Conservation (phyloP, 306 rosid species). For the Phaseolus lunatus region DNA sequence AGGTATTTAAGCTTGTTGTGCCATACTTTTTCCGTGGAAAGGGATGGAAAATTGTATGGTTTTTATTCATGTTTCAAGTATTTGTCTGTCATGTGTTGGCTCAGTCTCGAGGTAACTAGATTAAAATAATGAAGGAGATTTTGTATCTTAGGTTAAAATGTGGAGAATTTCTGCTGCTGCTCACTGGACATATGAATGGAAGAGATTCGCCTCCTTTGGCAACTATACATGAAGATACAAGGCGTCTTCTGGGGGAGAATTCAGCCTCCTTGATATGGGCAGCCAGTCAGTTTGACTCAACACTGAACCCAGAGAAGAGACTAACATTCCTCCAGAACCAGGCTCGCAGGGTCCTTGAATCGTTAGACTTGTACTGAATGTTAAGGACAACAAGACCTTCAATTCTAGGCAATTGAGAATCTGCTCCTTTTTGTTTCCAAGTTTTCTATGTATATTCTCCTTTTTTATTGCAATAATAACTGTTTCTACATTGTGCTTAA, state of each 20-base stretch:
- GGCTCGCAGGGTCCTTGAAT: slow-evolving; percentile 91
- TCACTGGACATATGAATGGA: slow-evolving; percentile 89
- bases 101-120: slow-evolving; percentile 14
- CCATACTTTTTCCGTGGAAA: slow-evolving; percentile 4
- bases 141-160: slow-evolving; percentile 76
- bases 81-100: slow-evolving; percentile 22
- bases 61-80: not conserved
- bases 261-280: slow-evolving; percentile 99
- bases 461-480: not conserved
- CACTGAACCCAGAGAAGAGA: slow-evolving; percentile 88
- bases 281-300: slow-evolving; percentile 92
- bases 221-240: slow-evolving; percentile 80
- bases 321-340: slow-evolving; percentile 84
- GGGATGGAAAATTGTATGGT: not conserved
- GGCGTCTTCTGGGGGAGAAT: slow-evolving; percentile 89
- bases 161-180: slow-evolving; percentile 88
- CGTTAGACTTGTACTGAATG: slow-evolving; percentile 76
- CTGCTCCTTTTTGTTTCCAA: slow-evolving; percentile 1
- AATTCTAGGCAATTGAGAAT: slow-evolving; percentile 24
- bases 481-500: slow-evolving; percentile 2
- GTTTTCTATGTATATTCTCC: slow-evolving; percentile 6
- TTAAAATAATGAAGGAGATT: slow-evolving; percentile 19
- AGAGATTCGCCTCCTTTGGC: slow-evolving; percentile 80
- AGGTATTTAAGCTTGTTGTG: not conserved
- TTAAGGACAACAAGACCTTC: slow-evolving; percentile 1